Evolutionary conservation across 495 filamentous ascomycete genomes (phyloP).

Genomic region (Apodospora peruviana): DNA sequence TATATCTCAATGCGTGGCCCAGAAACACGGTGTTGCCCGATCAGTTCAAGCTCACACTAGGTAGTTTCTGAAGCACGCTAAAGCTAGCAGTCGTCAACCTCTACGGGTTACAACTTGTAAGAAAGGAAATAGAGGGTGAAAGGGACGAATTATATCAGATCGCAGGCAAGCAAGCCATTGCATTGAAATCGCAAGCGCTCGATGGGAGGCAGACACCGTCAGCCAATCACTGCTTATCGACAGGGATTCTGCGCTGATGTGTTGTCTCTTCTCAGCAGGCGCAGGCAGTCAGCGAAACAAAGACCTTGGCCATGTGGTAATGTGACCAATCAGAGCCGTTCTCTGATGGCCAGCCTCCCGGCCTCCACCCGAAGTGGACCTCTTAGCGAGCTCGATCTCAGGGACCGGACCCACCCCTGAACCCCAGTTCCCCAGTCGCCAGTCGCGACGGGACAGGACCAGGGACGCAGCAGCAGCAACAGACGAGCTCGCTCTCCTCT

Average conservation of each 20-base stretch:
- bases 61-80: too few relatives aligned
- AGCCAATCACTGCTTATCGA: neutral
- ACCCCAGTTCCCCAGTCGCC: slow-evolving; percentile 13
- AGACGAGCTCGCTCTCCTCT: neutral
- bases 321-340: slow-evolving; percentile 18
- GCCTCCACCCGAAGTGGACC: slow-evolving; percentile 17
- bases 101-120: too few relatives aligned
- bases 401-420: slow-evolving; percentile 2
- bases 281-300: slow-evolving; percentile 15
- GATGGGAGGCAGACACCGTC: neutral
- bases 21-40: too few relatives aligned
- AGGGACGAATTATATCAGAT: too few relatives aligned
- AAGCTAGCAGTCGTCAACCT: too few relatives aligned
- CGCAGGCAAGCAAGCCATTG: too few relatives aligned
- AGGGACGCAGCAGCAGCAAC: slow-evolving; percentile 1
- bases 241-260: slow-evolving; percentile 3
- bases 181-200: too few relatives aligned
- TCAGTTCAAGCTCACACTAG: too few relatives aligned
- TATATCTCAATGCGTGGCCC: too few relatives aligned
- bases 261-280: slow-evolving; percentile 4
- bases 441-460: neutral
- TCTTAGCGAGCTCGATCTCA: neutral
- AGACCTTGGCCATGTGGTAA: slow-evolving; percentile 18
- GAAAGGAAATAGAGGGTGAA: too few relatives aligned
- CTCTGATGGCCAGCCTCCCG: slow-evolving; percentile 9